phyloP scores from a whole-genome alignment of 164 flowering plant species.

The Chimonanthus salicifolius region DNA sequence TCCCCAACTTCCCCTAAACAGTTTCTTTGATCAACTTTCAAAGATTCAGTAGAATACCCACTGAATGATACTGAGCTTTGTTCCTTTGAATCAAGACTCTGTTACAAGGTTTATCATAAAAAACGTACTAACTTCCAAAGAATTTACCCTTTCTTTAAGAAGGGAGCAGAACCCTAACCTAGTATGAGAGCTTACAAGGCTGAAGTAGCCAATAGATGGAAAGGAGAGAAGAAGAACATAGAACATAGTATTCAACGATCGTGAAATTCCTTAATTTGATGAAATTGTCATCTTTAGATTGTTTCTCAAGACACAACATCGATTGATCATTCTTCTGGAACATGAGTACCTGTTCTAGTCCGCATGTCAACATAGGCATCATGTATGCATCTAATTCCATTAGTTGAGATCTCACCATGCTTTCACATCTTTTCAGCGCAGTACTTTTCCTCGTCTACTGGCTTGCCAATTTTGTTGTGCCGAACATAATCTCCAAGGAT shows the following conservation, averaged over 20 bases:
- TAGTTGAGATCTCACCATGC: neutral
- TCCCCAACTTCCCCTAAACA: too few species aligned
- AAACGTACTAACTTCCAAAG: too few species aligned
- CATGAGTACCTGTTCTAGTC: neutral
- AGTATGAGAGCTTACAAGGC: too few species aligned
- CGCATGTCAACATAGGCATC: neutral
- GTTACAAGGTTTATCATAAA: too few species aligned
- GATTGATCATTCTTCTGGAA: neutral
- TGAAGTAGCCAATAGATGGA: too few species aligned
- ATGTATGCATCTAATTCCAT: neutral
- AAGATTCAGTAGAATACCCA: too few species aligned
- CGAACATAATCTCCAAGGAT: constrained; percentile 27
- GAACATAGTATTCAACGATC: neutral
- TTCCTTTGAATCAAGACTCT: too few species aligned
- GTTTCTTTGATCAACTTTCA: too few species aligned
- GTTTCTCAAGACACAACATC: neutral
- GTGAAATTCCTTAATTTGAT: neutral
- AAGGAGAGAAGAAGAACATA: too few species aligned
- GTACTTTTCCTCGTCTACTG: constrained; percentile 27
- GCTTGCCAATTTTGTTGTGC: constrained; percentile 43
- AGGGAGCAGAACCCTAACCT: too few species aligned
- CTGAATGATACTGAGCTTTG: too few species aligned
- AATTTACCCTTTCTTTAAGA: too few species aligned
- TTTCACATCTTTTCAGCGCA: constrained; percentile 20
- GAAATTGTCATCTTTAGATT: neutral